Evolutionary conservation across 345 rosid species (phyloP), one percentile per base, ranked within the genome.

Genomic region (Pugionium dolabratum): DNA sequence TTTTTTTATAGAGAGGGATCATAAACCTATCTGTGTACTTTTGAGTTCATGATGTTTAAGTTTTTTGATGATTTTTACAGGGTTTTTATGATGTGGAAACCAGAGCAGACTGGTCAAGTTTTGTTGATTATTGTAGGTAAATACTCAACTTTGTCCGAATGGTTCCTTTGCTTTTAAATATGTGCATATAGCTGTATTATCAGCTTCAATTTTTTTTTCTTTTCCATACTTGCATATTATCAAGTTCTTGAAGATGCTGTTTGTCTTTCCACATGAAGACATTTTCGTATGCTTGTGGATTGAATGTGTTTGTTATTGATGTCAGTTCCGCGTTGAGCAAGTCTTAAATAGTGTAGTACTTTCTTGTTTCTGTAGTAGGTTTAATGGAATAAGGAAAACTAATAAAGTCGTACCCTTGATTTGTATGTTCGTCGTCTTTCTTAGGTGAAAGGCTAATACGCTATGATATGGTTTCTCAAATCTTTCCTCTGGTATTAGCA

Each of bases 71-170:
- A 61, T 65, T 18, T 18, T 66, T 76, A 36, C 54, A 88, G 95
- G 81, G 59, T 7, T 86, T 84, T 74, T 72, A 70, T 77, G 81
- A 83, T 76, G 88, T 89, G 7, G 96, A 89, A 80, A 75, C 54
- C 43, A 80, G 77, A 67, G 93, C 77, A 50, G 91, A 92, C 69
- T 92, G 92, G 90, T 77, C 75, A n/a, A 76, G 55, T 28, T 85
- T 85, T 36, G 71, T 79, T 79, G 86, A 78, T 8, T 86, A 89
- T 75, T 89, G 96, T 80, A 65, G 91, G 97, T 91, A 84, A 75
- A 30, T 52, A 57, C 26, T 40, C 30, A 43, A 10, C 54, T 3
- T 18, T 72, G 27, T 57, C 29, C 18, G 64, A 34, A 28, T 60
- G 39, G 9, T 42, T 51, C 42, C 60, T 53, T 27, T 1, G 4